Evolutionary conservation across 805 yeast genomes (phyloP), one percentile per base, ranked within the genome.

Genomic region (Dipodascopsis uninucleata): DNA sequence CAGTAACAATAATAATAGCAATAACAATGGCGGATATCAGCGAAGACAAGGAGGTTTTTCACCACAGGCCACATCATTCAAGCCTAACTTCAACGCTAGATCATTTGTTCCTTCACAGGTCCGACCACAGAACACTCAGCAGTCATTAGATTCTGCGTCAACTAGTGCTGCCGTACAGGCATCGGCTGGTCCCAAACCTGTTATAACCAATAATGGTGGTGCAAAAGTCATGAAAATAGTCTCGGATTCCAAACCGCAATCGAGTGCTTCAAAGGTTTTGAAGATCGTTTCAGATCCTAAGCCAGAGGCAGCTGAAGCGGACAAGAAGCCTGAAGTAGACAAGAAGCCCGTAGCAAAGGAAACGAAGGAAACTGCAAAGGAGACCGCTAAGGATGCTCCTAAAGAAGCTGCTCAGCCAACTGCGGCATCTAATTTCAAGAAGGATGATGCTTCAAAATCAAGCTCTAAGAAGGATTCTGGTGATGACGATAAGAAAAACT

Each of bases 221-320:
- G 46, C 42, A 20, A 43, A 41, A 28, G 43, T 40, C 9, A 26
- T 50, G 37, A 36, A 28, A 36, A 29, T 45, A 16, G 53, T 41
- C 26, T 46, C 36, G 8, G 20, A 21, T 14, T 18, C 62, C 81
- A 31, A 43, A 3, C 32, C 47, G 12, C 23, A n/a, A 21, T 14
- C 29, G 1, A 28, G 42, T 7, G 41, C 38, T 5, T 34, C 53
- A 17, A 69, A 53, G 41, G 61, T 57, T 12, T 42, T 58, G 36
- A 58, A 58, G 54, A 40, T 57, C 25, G 61, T 56, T 32, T 26
- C 48, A 7, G 47, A 46, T 22, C 3, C 48, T 8, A 44, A 41
- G 32, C 40, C 25, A 56, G 50, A 49, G 17, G 22, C 39, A 36
- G 32, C 49, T 9, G n/a, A n/a, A n/a, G n/a, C n/a, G 25, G 43